Evolutionary conservation across 768 basidiomycete species (phyloP).

Genomic region (Mycena olivaceomarginata): DNA sequence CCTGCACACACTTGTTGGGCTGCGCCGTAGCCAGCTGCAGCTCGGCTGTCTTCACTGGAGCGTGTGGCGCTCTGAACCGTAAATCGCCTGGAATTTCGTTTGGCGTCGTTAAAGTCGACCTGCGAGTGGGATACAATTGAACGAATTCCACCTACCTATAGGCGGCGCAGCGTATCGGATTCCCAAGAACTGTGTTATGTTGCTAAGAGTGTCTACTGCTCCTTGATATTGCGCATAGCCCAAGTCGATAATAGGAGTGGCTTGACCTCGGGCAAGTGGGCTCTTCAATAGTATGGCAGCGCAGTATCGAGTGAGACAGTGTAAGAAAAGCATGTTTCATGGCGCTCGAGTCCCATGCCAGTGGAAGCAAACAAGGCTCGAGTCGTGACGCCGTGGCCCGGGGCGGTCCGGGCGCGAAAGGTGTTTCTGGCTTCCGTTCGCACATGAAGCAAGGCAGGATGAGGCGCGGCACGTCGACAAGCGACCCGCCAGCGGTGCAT

Average conservation of each 20-base stretch:
- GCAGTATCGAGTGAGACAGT: neutral
- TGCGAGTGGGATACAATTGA: too few relatives aligned
- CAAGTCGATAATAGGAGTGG: conserved; percentile 57
- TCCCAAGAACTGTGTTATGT: conserved; percentile 50
- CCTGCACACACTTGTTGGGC: conserved; percentile 57
- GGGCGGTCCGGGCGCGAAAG: too few relatives aligned
- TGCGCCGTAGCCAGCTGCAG: conserved; percentile 56
- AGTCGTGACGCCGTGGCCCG: too few relatives aligned
- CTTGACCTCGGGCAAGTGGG: neutral
- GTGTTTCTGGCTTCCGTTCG: too few relatives aligned
- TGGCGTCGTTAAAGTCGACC: conserved; percentile 35
- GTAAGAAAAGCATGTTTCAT: neutral
- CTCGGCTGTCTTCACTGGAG: conserved; percentile 51
- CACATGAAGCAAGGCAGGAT: neutral
- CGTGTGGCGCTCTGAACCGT: conserved; percentile 59
- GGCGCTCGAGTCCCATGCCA: neutral
- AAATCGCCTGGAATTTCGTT: conserved; percentile 55
- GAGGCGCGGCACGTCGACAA: too few relatives aligned
- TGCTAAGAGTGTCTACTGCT: conserved; percentile 43
- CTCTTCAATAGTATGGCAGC: neutral
- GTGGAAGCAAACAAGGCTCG: too few relatives aligned
- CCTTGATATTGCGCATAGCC: conserved; percentile 63
- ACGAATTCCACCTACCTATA: conserved; percentile 42
- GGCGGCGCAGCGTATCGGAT: conserved; percentile 61
- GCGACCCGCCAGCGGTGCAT: too few relatives aligned